Percentiles rank a stretch among this genome's conserved stretches.
Evolutionary conservation across 169 alveolate species (phyloP).

Genomic region (Prorocentrum cordatum): DNA sequence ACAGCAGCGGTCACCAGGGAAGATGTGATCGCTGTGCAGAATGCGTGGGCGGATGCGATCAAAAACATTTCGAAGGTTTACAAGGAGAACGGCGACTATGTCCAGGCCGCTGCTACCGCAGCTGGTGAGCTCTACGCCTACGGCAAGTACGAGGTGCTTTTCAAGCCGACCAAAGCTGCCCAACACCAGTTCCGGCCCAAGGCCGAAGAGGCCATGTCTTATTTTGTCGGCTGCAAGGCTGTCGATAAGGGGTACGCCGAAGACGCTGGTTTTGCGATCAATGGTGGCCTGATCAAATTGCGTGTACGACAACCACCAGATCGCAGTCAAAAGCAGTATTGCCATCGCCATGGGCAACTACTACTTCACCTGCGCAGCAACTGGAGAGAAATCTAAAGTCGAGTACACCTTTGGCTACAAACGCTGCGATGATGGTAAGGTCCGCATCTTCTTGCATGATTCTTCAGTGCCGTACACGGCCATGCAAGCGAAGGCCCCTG

Average conservation of each 20-base stretch:
- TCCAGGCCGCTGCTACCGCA: not conserved
- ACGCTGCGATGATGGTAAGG: too few species aligned
- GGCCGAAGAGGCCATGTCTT: not conserved
- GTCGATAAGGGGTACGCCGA: not conserved
- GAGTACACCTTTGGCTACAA: too few species aligned
- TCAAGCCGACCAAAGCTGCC: not conserved
- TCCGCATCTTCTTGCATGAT: too few species aligned
- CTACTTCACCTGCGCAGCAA: not conserved
- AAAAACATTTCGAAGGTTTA: not conserved
- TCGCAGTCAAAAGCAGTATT: not conserved
- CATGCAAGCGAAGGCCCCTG: too few species aligned
- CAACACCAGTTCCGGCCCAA: not conserved
- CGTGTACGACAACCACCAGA: not conserved
- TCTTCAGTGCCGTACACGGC: too few species aligned
- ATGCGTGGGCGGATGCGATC: not conserved
- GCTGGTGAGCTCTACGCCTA: conserved; percentile 1
- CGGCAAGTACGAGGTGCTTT: not conserved
- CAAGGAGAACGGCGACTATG: not conserved
- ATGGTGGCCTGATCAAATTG: conserved; percentile 4
- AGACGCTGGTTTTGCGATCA: conserved; percentile 1
- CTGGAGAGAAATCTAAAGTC: too few species aligned
- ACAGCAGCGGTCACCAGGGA: too few species aligned
- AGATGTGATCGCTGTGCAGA: not conserved
- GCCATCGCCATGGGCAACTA: conserved; percentile 13
- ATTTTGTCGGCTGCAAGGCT: not conserved